Evolutionary conservation across 176 grass and related monocot species (phyloP).

Genomic region (Puya raimondii): DNA sequence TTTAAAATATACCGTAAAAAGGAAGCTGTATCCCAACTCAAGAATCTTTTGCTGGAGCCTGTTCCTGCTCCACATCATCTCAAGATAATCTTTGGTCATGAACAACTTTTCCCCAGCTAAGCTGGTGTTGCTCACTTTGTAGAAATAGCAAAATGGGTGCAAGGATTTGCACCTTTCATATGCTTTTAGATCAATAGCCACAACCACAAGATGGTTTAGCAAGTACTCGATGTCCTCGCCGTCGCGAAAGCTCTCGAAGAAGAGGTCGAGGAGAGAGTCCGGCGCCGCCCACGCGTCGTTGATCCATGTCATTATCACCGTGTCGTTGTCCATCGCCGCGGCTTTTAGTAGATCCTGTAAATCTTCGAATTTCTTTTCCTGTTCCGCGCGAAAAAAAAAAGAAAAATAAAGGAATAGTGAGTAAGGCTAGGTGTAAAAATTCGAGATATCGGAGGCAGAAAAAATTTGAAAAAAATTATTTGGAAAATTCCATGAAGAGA

Average conservation of each 20-base stretch:
- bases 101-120: constrained; percentile 27
- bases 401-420: too few relatives aligned
- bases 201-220: constrained; percentile 41
- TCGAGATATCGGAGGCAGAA: too few relatives aligned
- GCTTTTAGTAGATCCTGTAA: constrained; percentile 32
- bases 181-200: constrained; percentile 46
- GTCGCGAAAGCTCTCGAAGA: constrained; percentile 45
- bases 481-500: too few relatives aligned
- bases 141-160: constrained; percentile 52
- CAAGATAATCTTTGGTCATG: constrained; percentile 39
- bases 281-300: constrained; percentile 56
- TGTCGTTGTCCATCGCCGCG: constrained; percentile 40
- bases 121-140: constrained; percentile 11
- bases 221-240: constrained; percentile 37
- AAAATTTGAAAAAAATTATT: too few relatives aligned
- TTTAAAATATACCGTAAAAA: constrained; percentile 39
- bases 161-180: constrained; percentile 34
- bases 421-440: too few relatives aligned
- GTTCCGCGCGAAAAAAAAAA: too few relatives aligned
- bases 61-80: constrained; percentile 58
- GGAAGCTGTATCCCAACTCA: constrained; percentile 56
- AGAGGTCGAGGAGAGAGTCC: constrained; percentile 45
- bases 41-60: constrained; percentile 39
- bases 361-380: not conserved
- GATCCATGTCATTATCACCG: constrained; percentile 57